Evolutionary conservation across 345 rosid genomes (phyloP).

Genomic region (Populus simonii): DNA sequence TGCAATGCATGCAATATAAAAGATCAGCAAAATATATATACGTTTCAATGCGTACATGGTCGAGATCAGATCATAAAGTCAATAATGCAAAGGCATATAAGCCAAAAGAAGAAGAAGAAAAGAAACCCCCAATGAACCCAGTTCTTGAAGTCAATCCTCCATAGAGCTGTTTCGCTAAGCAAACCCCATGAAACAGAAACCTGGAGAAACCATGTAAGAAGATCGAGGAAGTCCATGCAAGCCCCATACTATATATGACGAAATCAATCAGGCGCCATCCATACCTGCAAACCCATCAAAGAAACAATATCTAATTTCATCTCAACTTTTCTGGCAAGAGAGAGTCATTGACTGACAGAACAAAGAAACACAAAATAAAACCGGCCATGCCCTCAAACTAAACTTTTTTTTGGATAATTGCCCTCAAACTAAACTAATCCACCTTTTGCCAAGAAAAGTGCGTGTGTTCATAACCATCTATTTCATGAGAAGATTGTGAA

Average conservation of each 20-base stretch:
- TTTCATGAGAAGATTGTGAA: background rate
- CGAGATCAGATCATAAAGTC: background rate
- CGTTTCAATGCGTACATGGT: background rate
- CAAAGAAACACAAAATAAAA: background rate
- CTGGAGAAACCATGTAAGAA: background rate
- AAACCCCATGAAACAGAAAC: background rate
- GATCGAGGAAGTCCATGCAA: background rate
- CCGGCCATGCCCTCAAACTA: background rate
- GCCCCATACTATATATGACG: background rate
- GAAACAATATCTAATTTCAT: background rate
- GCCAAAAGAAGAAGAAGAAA: background rate
- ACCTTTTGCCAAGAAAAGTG: background rate
- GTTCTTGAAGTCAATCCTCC: background rate
- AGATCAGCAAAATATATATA: background rate
- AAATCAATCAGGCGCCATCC: slow-evolving; percentile 19
- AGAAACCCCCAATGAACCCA: background rate
- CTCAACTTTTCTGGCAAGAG: background rate
- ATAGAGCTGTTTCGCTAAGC: background rate
- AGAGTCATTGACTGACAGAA: background rate
- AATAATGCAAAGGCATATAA: background rate
- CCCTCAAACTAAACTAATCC: background rate
- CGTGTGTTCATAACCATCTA: slow-evolving; percentile 11
- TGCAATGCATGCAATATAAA: background rate
- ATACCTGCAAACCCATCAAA: slow-evolving; percentile 20
- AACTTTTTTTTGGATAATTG: background rate